Evolutionary conservation across 1,284 basidiomycete genomes (phyloP).

Genomic region (Trichosporon coremiiforme): DNA sequence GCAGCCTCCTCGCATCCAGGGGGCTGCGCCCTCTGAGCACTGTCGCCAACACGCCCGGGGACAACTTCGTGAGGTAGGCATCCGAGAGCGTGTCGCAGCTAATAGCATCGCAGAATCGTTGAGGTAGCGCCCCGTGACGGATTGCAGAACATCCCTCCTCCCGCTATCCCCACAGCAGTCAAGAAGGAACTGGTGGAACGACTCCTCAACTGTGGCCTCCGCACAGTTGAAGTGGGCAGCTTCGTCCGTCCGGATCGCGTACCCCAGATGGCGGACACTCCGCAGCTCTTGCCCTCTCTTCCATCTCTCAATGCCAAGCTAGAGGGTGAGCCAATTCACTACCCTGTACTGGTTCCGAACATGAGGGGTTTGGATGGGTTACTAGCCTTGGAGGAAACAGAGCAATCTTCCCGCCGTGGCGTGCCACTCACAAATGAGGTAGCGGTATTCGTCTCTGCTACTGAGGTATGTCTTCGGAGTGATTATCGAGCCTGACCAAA

Average conservation of each 20-base stretch:
- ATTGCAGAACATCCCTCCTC: constrained; percentile 81
- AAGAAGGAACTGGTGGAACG: constrained; percentile 81
- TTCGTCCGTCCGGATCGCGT: constrained; percentile 95
- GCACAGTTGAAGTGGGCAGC: constrained; percentile 81
- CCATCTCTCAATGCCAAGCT: constrained; percentile 42
- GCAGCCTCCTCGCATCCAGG: not conserved
- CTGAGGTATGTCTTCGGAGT: constrained; percentile 61
- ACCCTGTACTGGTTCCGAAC: constrained; percentile 87
- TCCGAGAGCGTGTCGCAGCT: not conserved
- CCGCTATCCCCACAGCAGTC: constrained; percentile 68
- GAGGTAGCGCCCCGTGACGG: constrained; percentile 93
- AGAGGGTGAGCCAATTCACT: constrained; percentile 62
- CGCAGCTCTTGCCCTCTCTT: constrained; percentile 57
- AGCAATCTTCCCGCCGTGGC: constrained; percentile 23
- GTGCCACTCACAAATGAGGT: constrained; percentile 72
- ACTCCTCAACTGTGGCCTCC: constrained; percentile 70
- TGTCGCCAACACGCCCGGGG: not conserved
- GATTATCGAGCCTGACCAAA: constrained; percentile 22
- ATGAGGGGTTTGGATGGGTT: constrained; percentile 72
- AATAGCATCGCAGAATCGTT: constrained; percentile 63
- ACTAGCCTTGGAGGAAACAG: constrained; percentile 55
- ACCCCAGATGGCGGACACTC: constrained; percentile 88
- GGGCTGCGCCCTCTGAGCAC: not conserved
- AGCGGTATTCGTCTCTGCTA: constrained; percentile 84
- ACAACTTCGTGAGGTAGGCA: constrained; percentile 24